A percentile compares a stretch with the other conserved stretches of the same genome.
phyloP scores from a whole-genome alignment of 2,329 filamentous ascomycete genomes.

The Penicillium sp. region DNA sequence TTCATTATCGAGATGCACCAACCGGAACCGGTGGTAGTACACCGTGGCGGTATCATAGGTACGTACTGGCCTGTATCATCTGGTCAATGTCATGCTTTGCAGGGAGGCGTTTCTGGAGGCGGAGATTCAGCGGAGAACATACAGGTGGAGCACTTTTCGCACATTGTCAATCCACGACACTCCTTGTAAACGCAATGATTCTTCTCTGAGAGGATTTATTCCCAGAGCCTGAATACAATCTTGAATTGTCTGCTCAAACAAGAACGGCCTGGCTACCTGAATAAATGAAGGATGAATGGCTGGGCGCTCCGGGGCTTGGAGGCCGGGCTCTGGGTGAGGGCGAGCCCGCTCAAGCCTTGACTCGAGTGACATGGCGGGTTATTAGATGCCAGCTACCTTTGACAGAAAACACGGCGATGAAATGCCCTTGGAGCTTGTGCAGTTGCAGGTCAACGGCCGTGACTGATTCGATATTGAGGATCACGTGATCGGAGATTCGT shows the following conservation, averaged over 20 bases:
- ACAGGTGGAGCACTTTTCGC: constrained; percentile 76
- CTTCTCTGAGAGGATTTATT: constrained; percentile 76
- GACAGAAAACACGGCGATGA: background rate
- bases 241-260: constrained; percentile 78
- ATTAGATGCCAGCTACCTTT: background rate
- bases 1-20: constrained; percentile 80
- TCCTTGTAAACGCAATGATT: constrained; percentile 77
- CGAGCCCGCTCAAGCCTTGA: constrained; percentile 17
- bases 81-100: constrained; percentile 8
- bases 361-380: constrained; percentile 23
- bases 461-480: constrained; percentile 5
- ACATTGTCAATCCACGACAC: constrained; percentile 88
- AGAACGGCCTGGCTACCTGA: constrained; percentile 70
- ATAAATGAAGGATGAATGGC: constrained; percentile 65
- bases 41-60: constrained; percentile 90
- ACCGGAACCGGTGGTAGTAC: constrained; percentile 91
- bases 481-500: background rate
- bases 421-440: constrained; percentile 1
- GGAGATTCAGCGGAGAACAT: constrained; percentile 35
- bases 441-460: background rate
- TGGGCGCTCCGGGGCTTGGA: constrained; percentile 23
- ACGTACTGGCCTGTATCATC: constrained; percentile 67
- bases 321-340: constrained; percentile 11
- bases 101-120: background rate
- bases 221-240: constrained; percentile 68